phyloP scores from a whole-genome alignment of 495 filamentous ascomycete species.

The Platismatia glauca region DNA sequence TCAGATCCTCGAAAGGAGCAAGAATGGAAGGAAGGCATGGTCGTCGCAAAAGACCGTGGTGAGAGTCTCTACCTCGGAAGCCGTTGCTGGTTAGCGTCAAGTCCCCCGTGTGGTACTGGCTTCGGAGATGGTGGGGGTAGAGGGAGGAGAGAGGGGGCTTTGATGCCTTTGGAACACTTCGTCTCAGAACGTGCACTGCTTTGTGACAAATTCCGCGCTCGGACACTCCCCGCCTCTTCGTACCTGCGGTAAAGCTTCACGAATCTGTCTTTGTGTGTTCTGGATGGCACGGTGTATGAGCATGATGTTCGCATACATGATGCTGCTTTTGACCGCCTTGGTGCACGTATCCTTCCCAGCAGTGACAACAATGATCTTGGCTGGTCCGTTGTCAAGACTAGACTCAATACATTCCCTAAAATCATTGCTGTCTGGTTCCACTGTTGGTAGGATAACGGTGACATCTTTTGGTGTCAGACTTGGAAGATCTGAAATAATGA shows the following conservation, averaged over 20 bases:
- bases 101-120: background rate
- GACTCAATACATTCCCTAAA: conserved; percentile 5
- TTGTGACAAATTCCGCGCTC: too few relatives aligned
- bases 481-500: background rate
- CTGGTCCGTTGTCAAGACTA: background rate
- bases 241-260: background rate
- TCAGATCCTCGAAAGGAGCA: conserved; percentile 39
- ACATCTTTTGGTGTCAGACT: background rate
- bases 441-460: conserved; percentile 5
- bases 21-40: conserved; percentile 44
- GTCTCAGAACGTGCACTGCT: too few relatives aligned
- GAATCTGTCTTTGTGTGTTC: background rate
- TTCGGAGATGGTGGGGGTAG: too few relatives aligned
- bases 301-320: background rate
- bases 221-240: background rate
- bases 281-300: background rate
- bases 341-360: background rate
- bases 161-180: too few relatives aligned
- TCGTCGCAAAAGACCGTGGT: conserved; percentile 47
- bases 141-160: background rate
- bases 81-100: background rate
- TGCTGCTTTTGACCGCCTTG: background rate
- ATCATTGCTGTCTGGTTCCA: background rate
- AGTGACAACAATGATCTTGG: background rate
- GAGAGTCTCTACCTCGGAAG: conserved; percentile 23